These are phyloP conservation scores for Hebeloma cylindrosporum DNA, from an alignment of 768 basidiomycete genomes.

Conservation along the genomic window DNA sequence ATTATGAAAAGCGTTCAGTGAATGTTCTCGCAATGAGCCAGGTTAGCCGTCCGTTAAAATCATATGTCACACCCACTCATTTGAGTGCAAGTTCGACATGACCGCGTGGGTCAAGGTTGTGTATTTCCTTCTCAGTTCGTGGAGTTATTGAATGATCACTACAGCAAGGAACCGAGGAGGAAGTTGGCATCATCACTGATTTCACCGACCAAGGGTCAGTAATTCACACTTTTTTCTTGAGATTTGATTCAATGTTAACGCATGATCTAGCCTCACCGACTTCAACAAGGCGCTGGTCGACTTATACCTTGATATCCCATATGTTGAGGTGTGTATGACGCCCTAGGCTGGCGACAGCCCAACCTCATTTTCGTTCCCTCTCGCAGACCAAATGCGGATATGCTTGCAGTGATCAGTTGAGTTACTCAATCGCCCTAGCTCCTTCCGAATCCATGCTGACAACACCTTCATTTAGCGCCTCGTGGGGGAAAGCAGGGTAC, in stretches of 20 bases:
- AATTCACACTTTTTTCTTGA: conserved; percentile 7
- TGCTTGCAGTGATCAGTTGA: conserved; percentile 90
- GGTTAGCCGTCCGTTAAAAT: conserved; percentile 36
- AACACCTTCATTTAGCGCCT: conserved; percentile 47
- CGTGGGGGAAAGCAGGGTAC: conserved; percentile 86
- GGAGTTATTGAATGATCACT: conserved; percentile 15
- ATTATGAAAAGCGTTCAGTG: conserved; percentile 61
- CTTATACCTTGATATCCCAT: conserved; percentile 81
- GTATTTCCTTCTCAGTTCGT: conserved; percentile 20
- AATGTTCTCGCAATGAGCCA: conserved; percentile 85
- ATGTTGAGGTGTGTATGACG: conserved; percentile 50
- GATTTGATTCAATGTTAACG: conserved; percentile 12
- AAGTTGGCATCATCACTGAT: conserved; percentile 85
- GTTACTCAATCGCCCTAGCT: conserved; percentile 26
- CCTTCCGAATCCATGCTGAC: conserved; percentile 30
- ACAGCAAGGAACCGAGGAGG: conserved; percentile 67
- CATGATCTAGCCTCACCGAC: conserved; percentile 60
- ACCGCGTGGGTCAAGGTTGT: conserved; percentile 89
- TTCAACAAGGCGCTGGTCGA: conserved; percentile 80
- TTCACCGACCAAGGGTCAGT: conserved; percentile 65
- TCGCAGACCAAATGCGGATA: conserved; percentile 85
- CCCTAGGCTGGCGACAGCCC: conserved; percentile 6
- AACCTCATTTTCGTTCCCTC: conserved; percentile 16
- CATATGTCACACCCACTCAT: conserved; percentile 15
- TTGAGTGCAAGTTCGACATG: conserved; percentile 71